phyloP scores from a whole-genome alignment of 1,139 yeast genomes.

The Oligophagozyma castellii region DNA sequence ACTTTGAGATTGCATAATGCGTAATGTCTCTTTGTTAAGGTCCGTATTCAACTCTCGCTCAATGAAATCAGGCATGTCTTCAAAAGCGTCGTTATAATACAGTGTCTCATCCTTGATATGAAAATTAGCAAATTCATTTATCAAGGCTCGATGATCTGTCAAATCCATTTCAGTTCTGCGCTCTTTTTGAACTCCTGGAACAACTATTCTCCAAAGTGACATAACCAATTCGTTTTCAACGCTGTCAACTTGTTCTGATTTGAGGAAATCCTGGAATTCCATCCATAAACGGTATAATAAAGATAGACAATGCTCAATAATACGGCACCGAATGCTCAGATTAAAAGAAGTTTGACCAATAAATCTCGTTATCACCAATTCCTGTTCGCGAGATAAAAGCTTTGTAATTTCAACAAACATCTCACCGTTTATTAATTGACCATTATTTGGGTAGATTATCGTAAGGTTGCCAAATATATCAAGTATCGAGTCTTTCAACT shows the following conservation, averaged over 20 bases:
- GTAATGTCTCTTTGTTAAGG: conserved; percentile 8
- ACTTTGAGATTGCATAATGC: conserved; percentile 27
- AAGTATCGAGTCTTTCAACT: conserved; percentile 14
- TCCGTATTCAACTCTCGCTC: conserved; percentile 11
- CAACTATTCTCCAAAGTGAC: conserved; percentile 20
- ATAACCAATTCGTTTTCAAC: conserved; percentile 18
- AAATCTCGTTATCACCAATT: conserved; percentile 11
- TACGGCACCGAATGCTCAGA: conserved; percentile 8
- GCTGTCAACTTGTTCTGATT: conserved; percentile 11
- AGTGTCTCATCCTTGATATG: conserved; percentile 9
- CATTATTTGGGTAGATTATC: conserved; percentile 9
- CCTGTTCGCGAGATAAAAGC: conserved; percentile 18
- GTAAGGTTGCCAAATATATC: conserved; percentile 15
- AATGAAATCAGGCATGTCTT: conserved; percentile 16
- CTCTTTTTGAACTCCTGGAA: conserved; percentile 10
- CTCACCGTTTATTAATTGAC: conserved; percentile 10
- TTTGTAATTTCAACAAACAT: conserved; percentile 14
- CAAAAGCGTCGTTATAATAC: conserved; percentile 20
- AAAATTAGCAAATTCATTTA: conserved; percentile 14
- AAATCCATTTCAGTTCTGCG: conserved; percentile 6
- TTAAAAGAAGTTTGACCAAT: conserved; percentile 17
- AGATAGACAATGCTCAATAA: conserved; percentile 13
- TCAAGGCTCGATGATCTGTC: conserved; percentile 11
- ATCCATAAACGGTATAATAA: conserved; percentile 17
- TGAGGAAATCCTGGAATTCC: conserved; percentile 9